Evolutionary conservation across 1,139 yeast species (phyloP).

Genomic region (Candida pseudoviswanathii): DNA sequence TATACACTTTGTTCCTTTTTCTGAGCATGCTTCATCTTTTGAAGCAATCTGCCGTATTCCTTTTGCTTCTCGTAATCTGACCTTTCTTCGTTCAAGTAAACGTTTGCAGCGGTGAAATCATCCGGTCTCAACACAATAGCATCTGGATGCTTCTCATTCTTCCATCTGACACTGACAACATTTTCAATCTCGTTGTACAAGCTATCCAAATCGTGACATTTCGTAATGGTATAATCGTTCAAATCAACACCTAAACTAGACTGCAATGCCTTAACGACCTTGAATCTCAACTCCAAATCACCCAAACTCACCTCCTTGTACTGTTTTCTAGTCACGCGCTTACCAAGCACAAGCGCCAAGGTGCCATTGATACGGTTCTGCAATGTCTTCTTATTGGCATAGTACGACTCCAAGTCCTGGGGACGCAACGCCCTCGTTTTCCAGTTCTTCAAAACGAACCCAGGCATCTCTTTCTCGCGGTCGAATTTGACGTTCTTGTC

Average conservation of each 20-base stretch:
- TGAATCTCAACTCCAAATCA: slow-evolving; percentile 62
- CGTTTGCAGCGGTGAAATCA: slow-evolving; percentile 41
- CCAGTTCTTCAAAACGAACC: slow-evolving; percentile 40
- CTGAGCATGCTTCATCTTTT: slow-evolving; percentile 29
- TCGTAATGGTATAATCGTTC: slow-evolving; percentile 63
- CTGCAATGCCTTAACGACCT: slow-evolving; percentile 59
- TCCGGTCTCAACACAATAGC: slow-evolving; percentile 53
- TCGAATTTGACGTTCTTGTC: slow-evolving; percentile 31
- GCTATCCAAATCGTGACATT: slow-evolving; percentile 46
- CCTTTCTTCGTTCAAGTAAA: slow-evolving; percentile 55
- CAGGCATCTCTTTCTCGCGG: slow-evolving; percentile 36
- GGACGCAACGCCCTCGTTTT: slow-evolving; percentile 26
- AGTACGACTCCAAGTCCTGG: slow-evolving; percentile 33
- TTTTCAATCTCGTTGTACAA: slow-evolving; percentile 47
- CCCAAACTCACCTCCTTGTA: slow-evolving; percentile 27
- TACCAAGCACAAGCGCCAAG: slow-evolving; percentile 22
- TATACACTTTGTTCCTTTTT: not conserved
- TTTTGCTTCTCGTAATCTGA: slow-evolving; percentile 31
- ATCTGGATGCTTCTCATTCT: slow-evolving; percentile 71
- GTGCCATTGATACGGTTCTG: slow-evolving; percentile 28
- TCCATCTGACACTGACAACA: slow-evolving; percentile 51
- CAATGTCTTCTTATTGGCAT: slow-evolving; percentile 26
- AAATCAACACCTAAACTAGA: slow-evolving; percentile 61
- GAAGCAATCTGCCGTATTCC: slow-evolving; percentile 31
- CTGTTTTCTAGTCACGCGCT: slow-evolving; percentile 16